Percentiles rank a stretch among this genome's conserved stretches.
Evolutionary conservation across 2,329 filamentous ascomycete genomes (phyloP).

Genomic region (Coniochaeta sp.): DNA sequence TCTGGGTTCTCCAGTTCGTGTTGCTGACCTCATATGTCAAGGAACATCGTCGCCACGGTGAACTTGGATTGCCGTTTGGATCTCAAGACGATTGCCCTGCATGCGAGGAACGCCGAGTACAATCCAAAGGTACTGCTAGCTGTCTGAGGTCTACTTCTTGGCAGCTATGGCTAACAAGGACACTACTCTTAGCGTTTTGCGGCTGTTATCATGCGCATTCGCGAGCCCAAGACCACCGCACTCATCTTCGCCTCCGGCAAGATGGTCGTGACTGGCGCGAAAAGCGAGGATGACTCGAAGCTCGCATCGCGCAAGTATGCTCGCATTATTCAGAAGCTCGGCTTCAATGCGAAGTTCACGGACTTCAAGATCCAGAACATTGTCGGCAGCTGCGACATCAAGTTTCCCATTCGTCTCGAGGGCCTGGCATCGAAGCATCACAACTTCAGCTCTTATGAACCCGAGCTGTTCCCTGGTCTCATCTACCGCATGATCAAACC

Average conservation of each 20-base stretch:
- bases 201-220: constrained; percentile 98
- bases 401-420: constrained; percentile 96
- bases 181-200: constrained; percentile 71
- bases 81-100: constrained; percentile 96
- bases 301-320: constrained; percentile 96
- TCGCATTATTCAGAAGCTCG: constrained; percentile 98
- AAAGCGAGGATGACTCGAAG: constrained; percentile 96
- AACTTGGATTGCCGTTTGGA: constrained; percentile 96
- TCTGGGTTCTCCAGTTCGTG: constrained; percentile 27
- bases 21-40: constrained; percentile 48
- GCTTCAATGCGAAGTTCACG: constrained; percentile 98
- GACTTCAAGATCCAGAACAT: constrained; percentile 99
- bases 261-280: constrained; percentile 98
- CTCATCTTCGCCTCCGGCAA: constrained; percentile 97
- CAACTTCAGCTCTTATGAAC: constrained; percentile 99
- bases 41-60: constrained; percentile 98
- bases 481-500: constrained; percentile 99
- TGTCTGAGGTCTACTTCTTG: constrained; percentile 16
- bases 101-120: constrained; percentile 97
- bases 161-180: constrained; percentile 21
- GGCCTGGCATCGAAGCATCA: constrained; percentile 95
- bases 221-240: constrained; percentile 96
- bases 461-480: constrained; percentile 95
- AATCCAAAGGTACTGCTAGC: constrained; percentile 78
- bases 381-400: constrained; percentile 97